These are phyloP conservation scores for Ceratobasidium sp. DNA, from an alignment of 1,284 basidiomycete species.

Conservation along the genomic window DNA sequence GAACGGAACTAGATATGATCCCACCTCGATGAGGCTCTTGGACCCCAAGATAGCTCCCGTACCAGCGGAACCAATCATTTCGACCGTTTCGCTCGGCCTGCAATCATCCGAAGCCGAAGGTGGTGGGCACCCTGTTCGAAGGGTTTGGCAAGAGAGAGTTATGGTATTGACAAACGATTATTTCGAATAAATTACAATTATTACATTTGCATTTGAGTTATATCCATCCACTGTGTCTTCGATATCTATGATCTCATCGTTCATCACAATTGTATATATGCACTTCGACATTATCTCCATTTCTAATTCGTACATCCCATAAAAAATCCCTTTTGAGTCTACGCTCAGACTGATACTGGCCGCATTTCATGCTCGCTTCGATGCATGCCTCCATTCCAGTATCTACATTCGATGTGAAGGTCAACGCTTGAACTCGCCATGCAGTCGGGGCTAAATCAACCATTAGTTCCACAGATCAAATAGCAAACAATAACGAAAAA, in stretches of 20 bases:
- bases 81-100: slow-evolving; percentile 12
- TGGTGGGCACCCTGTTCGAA: neutral
- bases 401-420: slow-evolving; percentile 1
- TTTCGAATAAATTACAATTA: slow-evolving; percentile 3
- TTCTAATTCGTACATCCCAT: neutral
- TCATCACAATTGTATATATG: slow-evolving; percentile 6
- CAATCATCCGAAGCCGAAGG: slow-evolving; percentile 29
- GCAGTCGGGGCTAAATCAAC: slow-evolving; percentile 1
- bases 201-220: neutral
- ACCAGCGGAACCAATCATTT: slow-evolving; percentile 13
- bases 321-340: neutral
- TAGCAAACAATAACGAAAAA: neutral
- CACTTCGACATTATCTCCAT: neutral
- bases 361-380: neutral
- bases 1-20: slow-evolving; percentile 13
- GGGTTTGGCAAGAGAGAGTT: slow-evolving; percentile 19
- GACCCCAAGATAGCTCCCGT: neutral
- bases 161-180: slow-evolving; percentile 8
- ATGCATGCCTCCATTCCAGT: neutral
- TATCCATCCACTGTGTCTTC: neutral
- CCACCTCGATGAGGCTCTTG: neutral
- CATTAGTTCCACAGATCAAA: neutral
- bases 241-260: neutral
- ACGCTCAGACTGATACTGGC: neutral
- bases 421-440: neutral